These are phyloP conservation scores for Candida dubliniensis DNA, from an alignment of 1,139 yeast species.

Conservation along the genomic window DNA sequence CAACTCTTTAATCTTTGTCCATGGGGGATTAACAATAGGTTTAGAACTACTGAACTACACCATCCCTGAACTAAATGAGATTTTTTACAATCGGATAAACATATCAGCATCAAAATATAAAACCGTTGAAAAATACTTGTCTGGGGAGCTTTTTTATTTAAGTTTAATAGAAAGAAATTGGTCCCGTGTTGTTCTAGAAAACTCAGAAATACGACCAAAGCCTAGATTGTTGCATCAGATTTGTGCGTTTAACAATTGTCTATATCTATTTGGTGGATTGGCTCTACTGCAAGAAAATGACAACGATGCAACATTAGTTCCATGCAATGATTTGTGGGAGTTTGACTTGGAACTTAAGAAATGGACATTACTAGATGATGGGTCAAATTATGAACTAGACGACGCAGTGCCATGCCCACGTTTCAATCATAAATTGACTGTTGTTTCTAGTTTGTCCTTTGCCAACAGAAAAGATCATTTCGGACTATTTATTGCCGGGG, in stretches of 20 bases:
- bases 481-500: slow-evolving; percentile 63
- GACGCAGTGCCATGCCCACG: slow-evolving; percentile 41
- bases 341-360: slow-evolving; percentile 49
- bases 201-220: slow-evolving; percentile 31
- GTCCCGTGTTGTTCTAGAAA: slow-evolving; percentile 35
- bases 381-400: slow-evolving; percentile 23
- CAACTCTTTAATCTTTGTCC: slow-evolving; percentile 59
- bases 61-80: slow-evolving; percentile 27
- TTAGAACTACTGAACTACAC: slow-evolving; percentile 45
- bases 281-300: slow-evolving; percentile 19
- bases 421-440: slow-evolving; percentile 54
- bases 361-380: slow-evolving; percentile 56
- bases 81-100: slow-evolving; percentile 29
- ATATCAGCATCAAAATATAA: slow-evolving; percentile 27
- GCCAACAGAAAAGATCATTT: slow-evolving; percentile 48
- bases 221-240: slow-evolving; percentile 65
- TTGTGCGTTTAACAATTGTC: slow-evolving; percentile 44
- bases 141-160: slow-evolving; percentile 57
- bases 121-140: slow-evolving; percentile 45
- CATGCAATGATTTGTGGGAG: slow-evolving; percentile 67
- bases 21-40: slow-evolving; percentile 70
- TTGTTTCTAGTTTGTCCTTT: slow-evolving; percentile 40
- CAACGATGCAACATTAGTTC: slow-evolving; percentile 26
- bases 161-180: slow-evolving; percentile 59
- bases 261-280: slow-evolving; percentile 68